Base-by-base conservation (phyloP, 768 basidiomycete genomes). In the Leccinum imitatum region DNA sequence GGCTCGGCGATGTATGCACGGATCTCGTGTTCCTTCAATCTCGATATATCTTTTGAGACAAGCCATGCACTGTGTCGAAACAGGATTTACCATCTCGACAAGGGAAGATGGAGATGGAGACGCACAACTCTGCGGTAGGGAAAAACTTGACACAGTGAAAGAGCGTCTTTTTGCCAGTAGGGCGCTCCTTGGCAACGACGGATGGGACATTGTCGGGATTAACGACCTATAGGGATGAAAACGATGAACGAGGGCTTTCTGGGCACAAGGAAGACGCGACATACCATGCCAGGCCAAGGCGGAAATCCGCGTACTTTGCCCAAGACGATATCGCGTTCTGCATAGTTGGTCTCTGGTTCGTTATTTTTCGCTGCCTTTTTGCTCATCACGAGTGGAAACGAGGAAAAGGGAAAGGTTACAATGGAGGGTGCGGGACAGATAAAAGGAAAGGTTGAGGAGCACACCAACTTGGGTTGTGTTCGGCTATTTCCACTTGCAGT, bases 301-400 rank as follows among this genome's bases (percentile, higher is more conserved):
- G 97, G 94, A 78, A 81, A 98, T 10, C 96, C 97, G 78, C 91
- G 92, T 72, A 99, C 78, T 80, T 96, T 95, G 25, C 85, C 94
- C 61, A 98, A 85, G 41, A 98, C 93, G 66, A 94, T 80, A 69
- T 98, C 95, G 75, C 90, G 87, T 57, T 82, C 71, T 23, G 82
- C 80, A 73, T 91, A 96, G 50, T 78, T 78, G 13, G 79, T 71
- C 62, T 71, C 71, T 64, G 75, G 71, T 64, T 81, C 71, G 39
- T 65, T 69, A 47, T 75, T 71, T 70, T 78, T 77, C 50, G 75
- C 63, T 53, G 73, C 72, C 77, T 86, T 87, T 80, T 84, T 86
- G 77, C 73, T 79, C 77, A 80, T 80, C 65, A 56, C 65, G 60
- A 58, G 48, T 33, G 57, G 58, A 35, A 61, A 55, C 53, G 58